These are phyloP conservation scores for Venturia carpophila DNA, from an alignment of 2,329 filamentous ascomycete genomes.

Conservation along the genomic window DNA sequence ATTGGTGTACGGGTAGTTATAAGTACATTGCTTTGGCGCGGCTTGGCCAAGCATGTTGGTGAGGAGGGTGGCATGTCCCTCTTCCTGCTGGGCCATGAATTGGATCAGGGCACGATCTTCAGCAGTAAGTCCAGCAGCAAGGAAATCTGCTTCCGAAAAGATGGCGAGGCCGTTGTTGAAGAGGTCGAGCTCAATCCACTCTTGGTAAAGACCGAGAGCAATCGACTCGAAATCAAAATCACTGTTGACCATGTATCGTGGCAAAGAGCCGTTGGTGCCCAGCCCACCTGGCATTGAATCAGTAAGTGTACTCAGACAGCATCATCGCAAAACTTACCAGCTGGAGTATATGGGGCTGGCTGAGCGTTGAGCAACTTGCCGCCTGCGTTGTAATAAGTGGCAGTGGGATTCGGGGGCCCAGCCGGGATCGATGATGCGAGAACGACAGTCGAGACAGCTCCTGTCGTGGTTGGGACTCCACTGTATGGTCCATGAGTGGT, in stretches of 20 bases:
- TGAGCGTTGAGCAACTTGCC: constrained; percentile 59
- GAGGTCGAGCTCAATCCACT: constrained; percentile 77
- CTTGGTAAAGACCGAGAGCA: constrained; percentile 66
- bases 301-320: neutral
- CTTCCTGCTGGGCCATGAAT: constrained; percentile 71
- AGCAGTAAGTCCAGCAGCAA: constrained; percentile 56
- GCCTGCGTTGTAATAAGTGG: constrained; percentile 63
- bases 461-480: constrained; percentile 60
- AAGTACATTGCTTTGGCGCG: constrained; percentile 66
- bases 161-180: constrained; percentile 68
- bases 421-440: constrained; percentile 51
- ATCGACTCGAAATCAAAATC: constrained; percentile 81
- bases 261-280: constrained; percentile 68
- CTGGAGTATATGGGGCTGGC: constrained; percentile 65
- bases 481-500: constrained; percentile 62
- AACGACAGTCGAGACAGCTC: constrained; percentile 48
- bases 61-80: constrained; percentile 68
- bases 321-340: constrained; percentile 31
- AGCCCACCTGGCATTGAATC: constrained; percentile 45
- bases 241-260: constrained; percentile 68
- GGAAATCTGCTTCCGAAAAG: constrained; percentile 63
- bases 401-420: constrained; percentile 51
- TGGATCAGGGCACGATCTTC: constrained; percentile 64
- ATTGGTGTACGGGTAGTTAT: constrained; percentile 71
- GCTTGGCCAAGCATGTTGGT: constrained; percentile 68